Percentiles rank a stretch among this genome's conserved stretches.
These are phyloP conservation scores for Colletotrichum echinochloae DNA, from an alignment of 2,329 filamentous ascomycete genomes.

Conservation along the genomic window DNA sequence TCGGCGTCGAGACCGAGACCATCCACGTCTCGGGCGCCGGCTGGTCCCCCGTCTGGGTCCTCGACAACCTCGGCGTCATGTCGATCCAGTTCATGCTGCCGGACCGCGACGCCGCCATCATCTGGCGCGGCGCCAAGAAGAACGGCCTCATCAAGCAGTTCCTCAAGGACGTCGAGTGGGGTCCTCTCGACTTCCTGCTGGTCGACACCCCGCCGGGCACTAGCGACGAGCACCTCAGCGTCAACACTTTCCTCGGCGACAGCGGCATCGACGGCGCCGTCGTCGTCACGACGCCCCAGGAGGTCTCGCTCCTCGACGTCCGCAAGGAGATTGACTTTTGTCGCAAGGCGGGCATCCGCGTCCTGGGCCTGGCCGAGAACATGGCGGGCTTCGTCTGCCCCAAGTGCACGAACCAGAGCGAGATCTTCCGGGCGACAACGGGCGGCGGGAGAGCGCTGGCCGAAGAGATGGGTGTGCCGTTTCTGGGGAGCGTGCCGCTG, in stretches of 20 bases:
- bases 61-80: conserved; percentile 95
- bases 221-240: conserved; percentile 92
- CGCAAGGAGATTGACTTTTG: conserved; percentile 99
- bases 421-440: conserved; percentile 93
- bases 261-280: conserved; percentile 94
- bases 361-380: conserved; percentile 94
- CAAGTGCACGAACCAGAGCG: conserved; percentile 82
- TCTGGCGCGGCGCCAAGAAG: conserved; percentile 98
- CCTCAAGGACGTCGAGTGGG: conserved; percentile 97
- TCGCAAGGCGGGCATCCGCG: conserved; percentile 88
- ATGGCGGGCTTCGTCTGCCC: conserved; percentile 98
- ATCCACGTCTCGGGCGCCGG: conserved; percentile 91
- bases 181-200: conserved; percentile 90
- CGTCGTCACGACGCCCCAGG: conserved; percentile 93
- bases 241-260: conserved; percentile 91
- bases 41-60: conserved; percentile 96
- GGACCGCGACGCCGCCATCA: conserved; percentile 91
- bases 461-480: conserved; percentile 87
- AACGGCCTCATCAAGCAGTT: conserved; percentile 99
- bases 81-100: conserved; percentile 98
- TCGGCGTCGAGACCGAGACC: conserved; percentile 93
- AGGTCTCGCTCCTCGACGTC: conserved; percentile 91
- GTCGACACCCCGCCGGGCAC: conserved; percentile 97
- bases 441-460: conserved; percentile 86
- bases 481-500: conserved; percentile 88